Conservation (phyloP, 2,329 filamentous ascomycete genomes). For the Cladosporium oxysporum region DNA sequence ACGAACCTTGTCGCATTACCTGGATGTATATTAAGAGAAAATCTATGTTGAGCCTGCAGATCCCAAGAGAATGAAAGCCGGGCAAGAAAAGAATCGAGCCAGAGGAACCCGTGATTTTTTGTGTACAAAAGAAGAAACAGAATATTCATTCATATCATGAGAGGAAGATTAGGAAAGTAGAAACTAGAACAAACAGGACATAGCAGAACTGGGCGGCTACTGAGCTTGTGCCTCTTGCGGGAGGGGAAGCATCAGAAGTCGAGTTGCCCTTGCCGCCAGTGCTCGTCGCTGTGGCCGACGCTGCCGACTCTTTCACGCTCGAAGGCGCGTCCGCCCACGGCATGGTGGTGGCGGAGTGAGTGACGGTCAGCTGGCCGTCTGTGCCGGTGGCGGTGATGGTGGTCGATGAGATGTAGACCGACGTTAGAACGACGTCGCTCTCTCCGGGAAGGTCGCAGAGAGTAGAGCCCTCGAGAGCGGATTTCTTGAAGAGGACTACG, state of each 20-base stretch:
- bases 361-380: slow-evolving; percentile 8
- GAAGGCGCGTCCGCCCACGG: slow-evolving; percentile 10
- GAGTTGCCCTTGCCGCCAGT: not conserved
- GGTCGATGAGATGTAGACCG: slow-evolving; percentile 4
- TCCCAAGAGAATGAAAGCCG: not conserved
- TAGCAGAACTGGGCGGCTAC: not conserved
- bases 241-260: not conserved
- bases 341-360: slow-evolving; percentile 14
- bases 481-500: slow-evolving; percentile 36
- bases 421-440: slow-evolving; percentile 4
- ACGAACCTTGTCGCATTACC: no score
- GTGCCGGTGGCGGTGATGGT: not conserved
- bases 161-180: not conserved
- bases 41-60: not conserved
- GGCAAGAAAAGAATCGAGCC: no score
- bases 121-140: not conserved
- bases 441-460: slow-evolving; percentile 26
- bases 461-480: slow-evolving; percentile 27
- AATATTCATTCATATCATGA: slow-evolving; percentile 6
- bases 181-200: not conserved
- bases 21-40: not conserved
- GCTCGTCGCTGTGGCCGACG: not conserved
- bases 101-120: not conserved
- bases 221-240: not conserved
- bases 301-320: not conserved